Evolutionary conservation across 1,284 basidiomycete genomes (phyloP).

Genomic region (Cutaneotrichosporon dermatis): DNA sequence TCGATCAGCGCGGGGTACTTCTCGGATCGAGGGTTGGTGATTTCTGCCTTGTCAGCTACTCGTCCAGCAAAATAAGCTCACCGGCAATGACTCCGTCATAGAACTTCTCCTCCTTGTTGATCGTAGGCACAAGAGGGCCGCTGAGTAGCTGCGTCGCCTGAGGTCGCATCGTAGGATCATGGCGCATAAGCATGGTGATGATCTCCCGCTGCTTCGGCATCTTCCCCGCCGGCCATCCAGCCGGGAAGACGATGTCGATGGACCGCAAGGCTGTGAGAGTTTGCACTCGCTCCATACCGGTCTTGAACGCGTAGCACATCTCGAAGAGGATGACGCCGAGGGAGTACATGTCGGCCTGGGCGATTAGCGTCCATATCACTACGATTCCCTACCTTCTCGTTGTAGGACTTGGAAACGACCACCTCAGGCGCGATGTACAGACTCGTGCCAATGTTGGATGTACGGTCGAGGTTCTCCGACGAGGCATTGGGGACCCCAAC

Average conservation of each 20-base stretch:
- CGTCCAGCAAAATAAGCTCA: constrained; percentile 52
- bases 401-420: constrained; percentile 47
- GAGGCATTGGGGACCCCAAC: constrained; percentile 53
- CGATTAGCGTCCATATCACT: too few relatives aligned
- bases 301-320: constrained; percentile 88
- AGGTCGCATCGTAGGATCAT: constrained; percentile 76
- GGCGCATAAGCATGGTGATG: constrained; percentile 75
- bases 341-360: constrained; percentile 87
- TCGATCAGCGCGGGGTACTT: constrained; percentile 42
- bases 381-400: constrained; percentile 40
- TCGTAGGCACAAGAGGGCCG: constrained; percentile 60
- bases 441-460: constrained; percentile 78
- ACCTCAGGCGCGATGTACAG: constrained; percentile 89
- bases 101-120: constrained; percentile 37
- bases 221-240: constrained; percentile 59
- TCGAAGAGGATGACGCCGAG: constrained; percentile 96
- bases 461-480: constrained; percentile 27
- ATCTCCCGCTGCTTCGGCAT: constrained; percentile 55
- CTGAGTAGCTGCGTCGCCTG: constrained; percentile 79
- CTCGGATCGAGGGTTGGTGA: constrained; percentile 44
- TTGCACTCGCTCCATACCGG: constrained; percentile 76
- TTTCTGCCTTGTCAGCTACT: constrained; percentile 21
- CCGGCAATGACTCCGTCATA: constrained; percentile 38
- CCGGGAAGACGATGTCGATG: constrained; percentile 60
- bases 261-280: constrained; percentile 74